Percentiles rank a stretch among this genome's conserved stretches.
Evolutionary conservation across 208 protist species (phyloP).

Genomic region (Acanthamoeba divionensis): DNA sequence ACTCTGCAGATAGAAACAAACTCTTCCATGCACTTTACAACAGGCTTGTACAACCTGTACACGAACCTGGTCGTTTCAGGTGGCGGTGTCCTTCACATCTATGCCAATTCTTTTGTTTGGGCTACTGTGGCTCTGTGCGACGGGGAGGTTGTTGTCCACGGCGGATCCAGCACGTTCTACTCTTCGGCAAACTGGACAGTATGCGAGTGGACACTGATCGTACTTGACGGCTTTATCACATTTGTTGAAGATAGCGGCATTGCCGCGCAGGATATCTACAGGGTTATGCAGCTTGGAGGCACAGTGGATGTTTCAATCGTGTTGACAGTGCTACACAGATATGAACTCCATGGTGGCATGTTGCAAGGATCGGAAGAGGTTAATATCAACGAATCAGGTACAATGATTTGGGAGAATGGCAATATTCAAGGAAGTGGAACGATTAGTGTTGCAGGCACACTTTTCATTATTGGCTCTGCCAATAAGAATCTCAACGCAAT

Average conservation of each 20-base stretch:
- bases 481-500: too few relatives aligned
- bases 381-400: too few relatives aligned
- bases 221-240: background rate
- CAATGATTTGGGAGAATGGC: background rate
- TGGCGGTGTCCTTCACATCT: conserved; percentile 24
- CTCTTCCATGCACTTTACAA: background rate
- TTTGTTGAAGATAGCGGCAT: background rate
- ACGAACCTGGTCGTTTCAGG: background rate
- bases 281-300: background rate
- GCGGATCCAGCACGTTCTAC: conserved; percentile 7
- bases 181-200: background rate
- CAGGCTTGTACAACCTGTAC: conserved; percentile 3
- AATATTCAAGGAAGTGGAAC: background rate
- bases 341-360: conserved; percentile 13
- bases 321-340: background rate
- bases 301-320: background rate
- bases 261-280: background rate
- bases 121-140: background rate
- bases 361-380: too few relatives aligned
- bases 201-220: conserved; percentile 10
- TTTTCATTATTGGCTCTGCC: too few relatives aligned
- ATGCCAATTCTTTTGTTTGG: background rate
- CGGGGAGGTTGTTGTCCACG: conserved; percentile 28
- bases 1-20: background rate
- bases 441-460: too few relatives aligned